A percentile compares a stretch with the other conserved stretches of the same genome.
phyloP scores from a whole-genome alignment of 2,329 filamentous ascomycete genomes.

The Penicillium janthinellum region DNA sequence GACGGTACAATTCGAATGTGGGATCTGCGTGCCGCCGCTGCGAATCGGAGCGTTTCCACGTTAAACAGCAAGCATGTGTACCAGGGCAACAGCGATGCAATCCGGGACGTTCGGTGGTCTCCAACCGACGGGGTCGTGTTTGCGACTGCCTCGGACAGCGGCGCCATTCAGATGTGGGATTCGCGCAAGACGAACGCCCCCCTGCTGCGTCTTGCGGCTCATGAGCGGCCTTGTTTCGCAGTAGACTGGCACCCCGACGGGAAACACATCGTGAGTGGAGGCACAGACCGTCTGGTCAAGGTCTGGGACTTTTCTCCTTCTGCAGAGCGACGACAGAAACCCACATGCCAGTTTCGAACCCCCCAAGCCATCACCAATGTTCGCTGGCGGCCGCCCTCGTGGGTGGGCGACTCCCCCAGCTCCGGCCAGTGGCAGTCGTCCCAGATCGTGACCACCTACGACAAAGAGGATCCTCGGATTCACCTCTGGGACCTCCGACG shows the following conservation, averaged over 20 bases:
- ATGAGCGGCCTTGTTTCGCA: slow-evolving; percentile 61
- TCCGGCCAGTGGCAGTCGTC: slow-evolving; percentile 61
- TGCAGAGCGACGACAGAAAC: slow-evolving; percentile 61
- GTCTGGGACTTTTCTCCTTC: slow-evolving; percentile 64
- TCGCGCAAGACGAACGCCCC: slow-evolving; percentile 59
- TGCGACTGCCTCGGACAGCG: slow-evolving; percentile 66
- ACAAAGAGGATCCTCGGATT: slow-evolving; percentile 61
- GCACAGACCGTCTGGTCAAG: slow-evolving; percentile 63
- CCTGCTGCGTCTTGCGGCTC: slow-evolving; percentile 62
- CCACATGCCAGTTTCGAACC: slow-evolving; percentile 59
- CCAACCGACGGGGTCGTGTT: slow-evolving; percentile 64
- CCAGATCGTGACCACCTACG: slow-evolving; percentile 64
- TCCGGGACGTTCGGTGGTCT: slow-evolving; percentile 67
- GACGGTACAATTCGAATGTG: slow-evolving; percentile 66
- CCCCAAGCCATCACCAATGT: slow-evolving; percentile 65
- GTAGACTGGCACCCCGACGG: slow-evolving; percentile 70
- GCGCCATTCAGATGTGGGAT: slow-evolving; percentile 66
- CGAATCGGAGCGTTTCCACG: slow-evolving; percentile 52
- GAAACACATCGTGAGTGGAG: slow-evolving; percentile 64
- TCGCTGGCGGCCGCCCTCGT: slow-evolving; percentile 63
- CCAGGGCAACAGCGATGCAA: slow-evolving; percentile 60
- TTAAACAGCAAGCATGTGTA: slow-evolving; percentile 59
- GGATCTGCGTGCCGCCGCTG: slow-evolving; percentile 60
- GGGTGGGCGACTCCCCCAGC: slow-evolving; percentile 54
- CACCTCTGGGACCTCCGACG: slow-evolving; percentile 68